Percentiles rank a stretch among this genome's conserved stretches.
Conservation (phyloP, 192 early-diverging fungal species). For the Dissophora ornata region DNA sequence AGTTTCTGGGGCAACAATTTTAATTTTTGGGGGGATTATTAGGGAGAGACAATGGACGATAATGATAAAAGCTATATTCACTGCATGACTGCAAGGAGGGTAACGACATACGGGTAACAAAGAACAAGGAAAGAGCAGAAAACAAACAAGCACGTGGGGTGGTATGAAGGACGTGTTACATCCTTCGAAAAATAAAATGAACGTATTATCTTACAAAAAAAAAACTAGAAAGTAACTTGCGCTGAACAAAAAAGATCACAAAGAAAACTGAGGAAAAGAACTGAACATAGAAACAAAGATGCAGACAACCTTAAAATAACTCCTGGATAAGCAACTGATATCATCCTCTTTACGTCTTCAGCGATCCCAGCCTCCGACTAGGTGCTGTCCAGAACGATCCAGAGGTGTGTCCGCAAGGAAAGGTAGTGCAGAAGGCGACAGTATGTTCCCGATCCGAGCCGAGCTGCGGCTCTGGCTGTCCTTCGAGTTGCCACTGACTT, state of each 20-base stretch:
- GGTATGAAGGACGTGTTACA: too few relatives aligned
- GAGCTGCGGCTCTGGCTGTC: not conserved
- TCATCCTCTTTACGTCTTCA: slow-evolving; percentile 1
- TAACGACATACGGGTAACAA: too few relatives aligned
- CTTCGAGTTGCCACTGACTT: not conserved
- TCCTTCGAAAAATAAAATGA: slow-evolving; percentile 5
- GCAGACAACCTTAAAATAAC: not conserved
- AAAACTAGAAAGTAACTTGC: too few relatives aligned
- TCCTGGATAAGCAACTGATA: not conserved
- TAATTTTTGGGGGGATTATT: too few relatives aligned
- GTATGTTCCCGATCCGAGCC: slow-evolving; percentile 11
- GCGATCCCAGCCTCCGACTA: slow-evolving; percentile 40
- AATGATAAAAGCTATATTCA: too few relatives aligned
- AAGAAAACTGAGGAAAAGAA: not conserved
- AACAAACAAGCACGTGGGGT: too few relatives aligned
- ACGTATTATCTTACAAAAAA: too few relatives aligned
- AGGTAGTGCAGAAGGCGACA: slow-evolving; percentile 42
- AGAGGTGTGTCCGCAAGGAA: slow-evolving; percentile 21
- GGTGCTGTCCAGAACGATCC: slow-evolving; percentile 38
- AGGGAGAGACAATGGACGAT: too few relatives aligned
- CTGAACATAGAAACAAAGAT: not conserved
- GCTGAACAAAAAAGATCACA: not conserved
- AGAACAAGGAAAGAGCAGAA: not conserved
- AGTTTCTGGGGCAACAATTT: too few relatives aligned
- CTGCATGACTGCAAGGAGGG: too few relatives aligned